Conservation (phyloP, 169 alveolate species). For the Theileria parva region DNA sequence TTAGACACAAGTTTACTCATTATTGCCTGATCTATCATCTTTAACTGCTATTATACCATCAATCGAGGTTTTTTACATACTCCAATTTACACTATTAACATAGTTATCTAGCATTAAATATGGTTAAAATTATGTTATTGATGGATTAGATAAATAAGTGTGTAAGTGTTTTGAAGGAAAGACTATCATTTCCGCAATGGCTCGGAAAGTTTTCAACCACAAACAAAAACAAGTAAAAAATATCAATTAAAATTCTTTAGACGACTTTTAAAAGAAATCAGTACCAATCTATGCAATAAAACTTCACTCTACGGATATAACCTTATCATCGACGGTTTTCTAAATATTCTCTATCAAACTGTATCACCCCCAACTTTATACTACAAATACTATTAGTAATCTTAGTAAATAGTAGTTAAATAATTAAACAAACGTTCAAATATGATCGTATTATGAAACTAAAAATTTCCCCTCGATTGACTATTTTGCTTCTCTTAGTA, state of each 20-base stretch:
- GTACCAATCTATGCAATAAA: conserved; percentile 35
- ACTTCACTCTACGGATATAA: conserved; percentile 32
- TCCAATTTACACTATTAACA: conserved; percentile 11
- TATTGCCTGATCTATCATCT: conserved; percentile 54
- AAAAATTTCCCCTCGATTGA: too few species aligned
- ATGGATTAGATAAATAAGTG: conserved; percentile 44
- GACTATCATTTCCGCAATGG: conserved; percentile 91
- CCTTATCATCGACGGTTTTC: conserved; percentile 57
- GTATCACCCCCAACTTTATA: not conserved
- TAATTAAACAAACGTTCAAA: too few species aligned
- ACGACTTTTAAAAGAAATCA: conserved; percentile 51
- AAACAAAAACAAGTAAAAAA: conserved; percentile 84
- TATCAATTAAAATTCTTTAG: not conserved
- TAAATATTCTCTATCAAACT: conserved; percentile 38
- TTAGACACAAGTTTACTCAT: conserved; percentile 43
- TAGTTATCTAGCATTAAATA: not conserved
- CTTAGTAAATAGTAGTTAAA: too few species aligned
- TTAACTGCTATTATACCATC: conserved; percentile 47
- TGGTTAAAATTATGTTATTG: not conserved
- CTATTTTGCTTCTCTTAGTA: too few species aligned
- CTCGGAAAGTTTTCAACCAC: conserved; percentile 89
- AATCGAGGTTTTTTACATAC: conserved; percentile 7
- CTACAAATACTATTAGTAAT: too few species aligned
- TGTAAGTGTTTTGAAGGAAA: conserved; percentile 69
- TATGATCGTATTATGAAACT: too few species aligned